A percentile compares a stretch with the other conserved stretches of the same genome.
These are phyloP conservation scores for Davidsoniella australis DNA, from an alignment of 2,329 filamentous ascomycete genomes.

Conservation along the genomic window DNA sequence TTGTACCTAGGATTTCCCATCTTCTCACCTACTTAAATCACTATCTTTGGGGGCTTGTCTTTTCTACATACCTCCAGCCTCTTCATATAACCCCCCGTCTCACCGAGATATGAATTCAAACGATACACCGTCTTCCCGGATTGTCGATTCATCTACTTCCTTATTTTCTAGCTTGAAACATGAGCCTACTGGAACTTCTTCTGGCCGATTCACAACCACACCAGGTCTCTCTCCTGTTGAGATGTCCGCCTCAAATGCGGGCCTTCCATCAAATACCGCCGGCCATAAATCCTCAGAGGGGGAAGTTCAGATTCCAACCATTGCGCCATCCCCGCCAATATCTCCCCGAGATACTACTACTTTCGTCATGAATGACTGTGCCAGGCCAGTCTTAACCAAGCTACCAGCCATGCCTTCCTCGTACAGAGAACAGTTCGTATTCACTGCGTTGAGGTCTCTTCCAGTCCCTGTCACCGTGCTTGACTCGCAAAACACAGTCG, in stretches of 20 bases:
- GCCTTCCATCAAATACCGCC: too few relatives aligned
- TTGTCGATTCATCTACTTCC: not conserved
- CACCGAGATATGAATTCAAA: not conserved
- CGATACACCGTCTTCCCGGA: not conserved
- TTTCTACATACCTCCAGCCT: not conserved
- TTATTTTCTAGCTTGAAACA: not conserved
- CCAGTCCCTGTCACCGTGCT: constrained; percentile 56
- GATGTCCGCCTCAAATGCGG: not conserved
- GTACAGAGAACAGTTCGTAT: constrained; percentile 38
- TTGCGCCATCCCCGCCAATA: not conserved
- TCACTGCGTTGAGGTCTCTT: constrained; percentile 55
- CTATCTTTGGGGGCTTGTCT: not conserved
- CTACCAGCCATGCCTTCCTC: constrained; percentile 25
- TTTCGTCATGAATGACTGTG: constrained; percentile 15
- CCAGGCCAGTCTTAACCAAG: constrained; percentile 8
- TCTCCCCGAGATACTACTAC: not conserved
- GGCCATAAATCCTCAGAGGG: too few relatives aligned
- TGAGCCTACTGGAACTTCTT: not conserved
- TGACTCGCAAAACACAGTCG: constrained; percentile 49
- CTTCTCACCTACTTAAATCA: not conserved
- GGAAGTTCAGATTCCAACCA: not conserved
- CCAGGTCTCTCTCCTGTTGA: not conserved
- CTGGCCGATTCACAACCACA: not conserved
- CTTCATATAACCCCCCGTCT: not conserved
- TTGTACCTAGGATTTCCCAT: not conserved